A percentile compares a stretch with the other conserved stretches of the same genome.
Evolutionary conservation across 2,329 filamentous ascomycete species (phyloP).

Genomic region (Trichophyton benhamiae): DNA sequence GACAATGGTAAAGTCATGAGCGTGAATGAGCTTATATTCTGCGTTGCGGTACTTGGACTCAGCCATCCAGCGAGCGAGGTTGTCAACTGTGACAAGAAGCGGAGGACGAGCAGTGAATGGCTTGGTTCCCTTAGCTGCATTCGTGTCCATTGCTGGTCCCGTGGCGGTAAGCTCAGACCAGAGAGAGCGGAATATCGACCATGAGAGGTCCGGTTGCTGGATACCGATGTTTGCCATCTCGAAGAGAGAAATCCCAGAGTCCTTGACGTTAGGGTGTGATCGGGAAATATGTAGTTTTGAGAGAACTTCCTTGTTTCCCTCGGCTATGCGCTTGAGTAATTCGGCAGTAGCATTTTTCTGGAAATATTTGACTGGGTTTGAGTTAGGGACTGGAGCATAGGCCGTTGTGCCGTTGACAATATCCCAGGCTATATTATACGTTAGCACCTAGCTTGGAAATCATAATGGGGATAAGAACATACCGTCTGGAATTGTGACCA

Average conservation of each 20-base stretch:
- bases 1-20: slow-evolving; percentile 69
- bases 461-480: slow-evolving; percentile 20
- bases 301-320: slow-evolving; percentile 59
- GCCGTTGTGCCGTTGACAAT: slow-evolving; percentile 68
- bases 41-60: slow-evolving; percentile 62
- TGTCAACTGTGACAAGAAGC: slow-evolving; percentile 66
- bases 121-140: slow-evolving; percentile 23
- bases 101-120: slow-evolving; percentile 42
- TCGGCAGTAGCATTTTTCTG: slow-evolving; percentile 67
- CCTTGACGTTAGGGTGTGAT: slow-evolving; percentile 46
- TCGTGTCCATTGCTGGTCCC: slow-evolving; percentile 27
- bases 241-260: slow-evolving; percentile 49
- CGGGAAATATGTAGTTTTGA: slow-evolving; percentile 39
- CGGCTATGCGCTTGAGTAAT: slow-evolving; percentile 59
- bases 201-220: slow-evolving; percentile 64
- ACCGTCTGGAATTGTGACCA: slow-evolving; percentile 85
- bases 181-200: slow-evolving; percentile 66
- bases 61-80: slow-evolving; percentile 69
- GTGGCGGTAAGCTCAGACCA: slow-evolving; percentile 62
- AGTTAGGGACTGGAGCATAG: slow-evolving; percentile 56
- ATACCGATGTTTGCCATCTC: slow-evolving; percentile 57
- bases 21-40: slow-evolving; percentile 62
- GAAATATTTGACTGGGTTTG: slow-evolving; percentile 48
- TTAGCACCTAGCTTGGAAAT: not conserved
- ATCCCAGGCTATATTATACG: slow-evolving; percentile 52